phyloP scores from a whole-genome alignment of 805 yeast species.

The Candida maesae region DNA sequence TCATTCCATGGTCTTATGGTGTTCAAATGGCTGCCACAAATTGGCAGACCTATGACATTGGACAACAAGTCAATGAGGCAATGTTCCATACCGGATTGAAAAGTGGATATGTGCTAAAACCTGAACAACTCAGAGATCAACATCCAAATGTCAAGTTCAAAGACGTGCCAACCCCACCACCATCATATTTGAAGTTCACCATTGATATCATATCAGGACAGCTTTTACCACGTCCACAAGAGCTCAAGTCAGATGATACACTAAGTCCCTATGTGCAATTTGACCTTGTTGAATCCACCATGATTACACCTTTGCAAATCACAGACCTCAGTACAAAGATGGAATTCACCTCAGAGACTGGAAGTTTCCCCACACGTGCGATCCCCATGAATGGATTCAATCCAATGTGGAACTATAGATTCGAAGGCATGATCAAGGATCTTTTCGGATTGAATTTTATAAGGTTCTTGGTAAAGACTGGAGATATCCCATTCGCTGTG shows the following conservation, averaged over 20 bases:
- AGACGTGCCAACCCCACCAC: conserved; percentile 8
- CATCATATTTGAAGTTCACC: conserved; percentile 20
- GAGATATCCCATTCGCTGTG: conserved; percentile 48
- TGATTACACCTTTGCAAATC: conserved; percentile 13
- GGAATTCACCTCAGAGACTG: conserved; percentile 1
- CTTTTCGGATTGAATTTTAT: conserved; percentile 51
- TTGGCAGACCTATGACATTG: conserved; percentile 91
- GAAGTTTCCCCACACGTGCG: conserved; percentile 21
- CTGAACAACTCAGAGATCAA: conserved; percentile 37
- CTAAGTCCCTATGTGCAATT: conserved; percentile 61
- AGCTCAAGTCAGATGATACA: conserved; percentile 38
- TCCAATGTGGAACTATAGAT: conserved; percentile 71
- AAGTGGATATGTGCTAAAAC: conserved; percentile 80
- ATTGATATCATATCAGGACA: conserved; percentile 74
- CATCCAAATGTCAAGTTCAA: conserved; percentile 24
- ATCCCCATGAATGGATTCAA: conserved; percentile 77
- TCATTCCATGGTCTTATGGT: conserved; percentile 78
- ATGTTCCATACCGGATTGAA: conserved; percentile 59
- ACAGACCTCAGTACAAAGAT: conserved; percentile 8
- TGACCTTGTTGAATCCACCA: conserved; percentile 51
- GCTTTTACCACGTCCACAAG: conserved; percentile 70
- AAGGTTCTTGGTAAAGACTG: conserved; percentile 47
- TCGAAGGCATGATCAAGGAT: conserved; percentile 38
- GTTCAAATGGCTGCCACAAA: conserved; percentile 94
- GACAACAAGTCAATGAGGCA: conserved; percentile 85